Evolutionary conservation across 2,329 filamentous ascomycete species (phyloP).

Genomic region (Pseudogymnoascus sp.): DNA sequence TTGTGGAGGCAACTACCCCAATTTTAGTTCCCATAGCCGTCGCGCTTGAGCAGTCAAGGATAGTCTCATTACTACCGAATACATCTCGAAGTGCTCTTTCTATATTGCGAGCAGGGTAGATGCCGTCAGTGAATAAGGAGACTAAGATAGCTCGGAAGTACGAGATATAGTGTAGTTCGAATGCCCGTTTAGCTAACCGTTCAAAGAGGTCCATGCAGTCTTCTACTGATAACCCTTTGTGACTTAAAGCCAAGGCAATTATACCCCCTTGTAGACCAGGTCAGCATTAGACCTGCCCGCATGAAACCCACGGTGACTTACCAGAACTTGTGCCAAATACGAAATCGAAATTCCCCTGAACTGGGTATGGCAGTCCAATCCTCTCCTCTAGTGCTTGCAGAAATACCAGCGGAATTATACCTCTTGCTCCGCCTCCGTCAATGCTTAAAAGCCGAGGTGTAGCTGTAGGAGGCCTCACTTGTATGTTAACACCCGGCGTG

Average conservation of each 20-base stretch:
- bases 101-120: constrained; percentile 18
- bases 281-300: constrained; percentile 4
- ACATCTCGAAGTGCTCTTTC: constrained; percentile 18
- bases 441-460: constrained; percentile 29
- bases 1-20: constrained; percentile 17
- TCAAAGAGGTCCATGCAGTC: constrained; percentile 16
- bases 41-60: constrained; percentile 19
- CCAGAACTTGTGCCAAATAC: constrained; percentile 21
- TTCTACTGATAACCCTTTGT: constrained; percentile 15
- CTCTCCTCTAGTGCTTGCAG: constrained; percentile 18
- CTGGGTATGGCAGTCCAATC: constrained; percentile 13
- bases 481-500: constrained; percentile 15
- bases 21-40: constrained; percentile 18
- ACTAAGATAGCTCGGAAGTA: constrained; percentile 6
- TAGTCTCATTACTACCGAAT: constrained; percentile 16
- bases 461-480: constrained; percentile 29
- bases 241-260: constrained; percentile 17
- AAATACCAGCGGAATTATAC: constrained; percentile 20
- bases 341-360: constrained; percentile 22
- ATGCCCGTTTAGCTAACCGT: constrained; percentile 16
- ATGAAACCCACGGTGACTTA: constrained; percentile 12
- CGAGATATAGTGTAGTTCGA: constrained; percentile 12
- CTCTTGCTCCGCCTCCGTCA: constrained; percentile 28
- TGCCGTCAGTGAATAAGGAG: constrained; percentile 18
- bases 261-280: constrained; percentile 16